These are phyloP conservation scores for Talaromyces atroroseus DNA, from an alignment of 2,329 filamentous ascomycete genomes.

Conservation along the genomic window DNA sequence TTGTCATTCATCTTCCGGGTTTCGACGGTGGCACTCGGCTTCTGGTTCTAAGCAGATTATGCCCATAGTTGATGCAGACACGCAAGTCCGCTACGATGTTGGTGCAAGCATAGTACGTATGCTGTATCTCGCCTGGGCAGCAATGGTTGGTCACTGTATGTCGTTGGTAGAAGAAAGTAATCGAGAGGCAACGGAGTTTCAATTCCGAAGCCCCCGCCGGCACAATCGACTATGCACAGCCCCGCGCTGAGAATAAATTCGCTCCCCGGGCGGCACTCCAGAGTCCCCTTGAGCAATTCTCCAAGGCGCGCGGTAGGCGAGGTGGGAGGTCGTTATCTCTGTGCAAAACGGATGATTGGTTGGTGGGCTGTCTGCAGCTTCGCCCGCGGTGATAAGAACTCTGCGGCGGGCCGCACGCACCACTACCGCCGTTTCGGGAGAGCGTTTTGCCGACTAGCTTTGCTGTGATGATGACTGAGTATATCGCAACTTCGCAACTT, in stretches of 20 bases:
- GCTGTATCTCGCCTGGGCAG: neutral
- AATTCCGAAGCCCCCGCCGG: no score
- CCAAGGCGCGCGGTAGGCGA: neutral
- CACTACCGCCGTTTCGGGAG: neutral
- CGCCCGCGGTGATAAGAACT: neutral
- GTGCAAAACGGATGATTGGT: neutral
- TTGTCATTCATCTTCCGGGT: conserved; percentile 9
- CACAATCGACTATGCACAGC: neutral
- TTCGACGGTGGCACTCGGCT: neutral
- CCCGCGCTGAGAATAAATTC: neutral
- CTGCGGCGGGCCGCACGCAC: neutral
- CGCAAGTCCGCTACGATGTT: neutral
- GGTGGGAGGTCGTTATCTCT: neutral
- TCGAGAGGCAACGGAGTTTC: neutral
- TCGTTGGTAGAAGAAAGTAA: neutral
- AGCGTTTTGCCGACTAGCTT: no score
- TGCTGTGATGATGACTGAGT: no score
- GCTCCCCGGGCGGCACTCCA: neutral
- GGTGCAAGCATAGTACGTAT: neutral
- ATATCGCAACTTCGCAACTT: no score
- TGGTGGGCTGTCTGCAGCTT: neutral
- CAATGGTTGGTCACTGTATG: neutral
- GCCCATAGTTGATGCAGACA: neutral
- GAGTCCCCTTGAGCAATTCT: neutral
- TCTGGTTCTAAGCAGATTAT: neutral